phyloP scores from a whole-genome alignment of 208 protist species.

The Crithidia expoeki region DNA sequence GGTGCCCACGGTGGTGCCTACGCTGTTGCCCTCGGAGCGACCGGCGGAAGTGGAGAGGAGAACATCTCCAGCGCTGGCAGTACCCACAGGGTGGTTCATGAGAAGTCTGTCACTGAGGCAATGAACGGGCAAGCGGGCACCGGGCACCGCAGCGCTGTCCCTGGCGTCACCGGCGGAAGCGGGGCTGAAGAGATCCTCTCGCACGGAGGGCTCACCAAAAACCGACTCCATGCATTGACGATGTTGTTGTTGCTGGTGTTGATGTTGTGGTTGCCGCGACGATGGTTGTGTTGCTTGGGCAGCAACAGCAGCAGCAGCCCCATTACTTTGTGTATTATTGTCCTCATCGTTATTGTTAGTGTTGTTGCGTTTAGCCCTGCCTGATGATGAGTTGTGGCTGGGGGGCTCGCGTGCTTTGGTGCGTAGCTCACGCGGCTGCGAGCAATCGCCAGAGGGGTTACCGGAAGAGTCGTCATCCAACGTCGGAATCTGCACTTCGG shows the following conservation, averaged over 20 bases:
- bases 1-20: not conserved
- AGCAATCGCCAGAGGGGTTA: not conserved
- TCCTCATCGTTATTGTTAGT: not conserved
- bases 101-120: not conserved
- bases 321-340: not conserved
- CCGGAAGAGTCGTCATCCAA: not conserved
- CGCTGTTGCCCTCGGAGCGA: not conserved
- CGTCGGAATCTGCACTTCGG: constrained; percentile 6
- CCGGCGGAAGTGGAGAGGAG: constrained; percentile 1
- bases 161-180: constrained; percentile 6
- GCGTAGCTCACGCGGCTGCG: not conserved
- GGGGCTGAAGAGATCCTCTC: constrained; percentile 19
- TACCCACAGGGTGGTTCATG: not conserved
- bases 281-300: not conserved
- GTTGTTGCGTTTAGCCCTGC: not conserved
- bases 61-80: constrained; percentile 8
- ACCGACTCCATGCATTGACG: not conserved
- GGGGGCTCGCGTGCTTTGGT: not conserved
- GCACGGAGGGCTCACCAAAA: not conserved
- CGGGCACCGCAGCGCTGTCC: not conserved
- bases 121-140: not conserved
- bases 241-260: not conserved
- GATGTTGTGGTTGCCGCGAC: not conserved
- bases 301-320: not conserved
- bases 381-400: not conserved